Evolutionary conservation across 164 flowering plant species (phyloP).

Genomic region (Chimonanthus salicifolius): DNA sequence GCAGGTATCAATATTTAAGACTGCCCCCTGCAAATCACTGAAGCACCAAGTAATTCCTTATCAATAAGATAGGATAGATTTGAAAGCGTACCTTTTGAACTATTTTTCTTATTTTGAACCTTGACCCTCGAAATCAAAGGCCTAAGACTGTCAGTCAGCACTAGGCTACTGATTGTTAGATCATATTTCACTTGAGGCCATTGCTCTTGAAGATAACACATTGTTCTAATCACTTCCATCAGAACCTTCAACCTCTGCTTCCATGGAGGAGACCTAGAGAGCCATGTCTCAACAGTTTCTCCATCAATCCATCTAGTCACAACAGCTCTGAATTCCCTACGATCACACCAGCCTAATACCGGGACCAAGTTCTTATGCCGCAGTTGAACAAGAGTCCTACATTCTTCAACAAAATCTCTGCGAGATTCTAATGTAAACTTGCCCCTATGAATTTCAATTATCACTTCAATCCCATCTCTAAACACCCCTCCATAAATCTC

Average conservation of each 20-base stretch:
- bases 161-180: conserved; percentile 33
- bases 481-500: conserved; percentile 40
- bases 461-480: conserved; percentile 38
- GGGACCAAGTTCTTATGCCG: conserved; percentile 44
- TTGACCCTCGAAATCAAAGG: conserved; percentile 48
- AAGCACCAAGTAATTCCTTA: not conserved
- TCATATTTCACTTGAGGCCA: conserved; percentile 57
- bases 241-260: conserved; percentile 39
- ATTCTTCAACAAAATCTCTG: conserved; percentile 38
- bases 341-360: conserved; percentile 52
- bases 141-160: conserved; percentile 31
- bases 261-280: conserved; percentile 43
- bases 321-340: conserved; percentile 32
- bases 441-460: conserved; percentile 40
- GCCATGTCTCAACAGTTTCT: conserved; percentile 39
- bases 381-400: conserved; percentile 37
- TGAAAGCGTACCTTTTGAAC: conserved; percentile 14
- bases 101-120: conserved; percentile 27
- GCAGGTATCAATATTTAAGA: too few relatives aligned
- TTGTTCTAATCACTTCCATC: conserved; percentile 35
- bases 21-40: too few relatives aligned
- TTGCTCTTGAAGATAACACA: conserved; percentile 42
- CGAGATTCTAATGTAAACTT: conserved; percentile 21
- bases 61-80: not conserved
- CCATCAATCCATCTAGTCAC: conserved; percentile 46